These are phyloP conservation scores for Boletus fagicola DNA, from an alignment of 768 basidiomycete genomes.

Conservation along the genomic window DNA sequence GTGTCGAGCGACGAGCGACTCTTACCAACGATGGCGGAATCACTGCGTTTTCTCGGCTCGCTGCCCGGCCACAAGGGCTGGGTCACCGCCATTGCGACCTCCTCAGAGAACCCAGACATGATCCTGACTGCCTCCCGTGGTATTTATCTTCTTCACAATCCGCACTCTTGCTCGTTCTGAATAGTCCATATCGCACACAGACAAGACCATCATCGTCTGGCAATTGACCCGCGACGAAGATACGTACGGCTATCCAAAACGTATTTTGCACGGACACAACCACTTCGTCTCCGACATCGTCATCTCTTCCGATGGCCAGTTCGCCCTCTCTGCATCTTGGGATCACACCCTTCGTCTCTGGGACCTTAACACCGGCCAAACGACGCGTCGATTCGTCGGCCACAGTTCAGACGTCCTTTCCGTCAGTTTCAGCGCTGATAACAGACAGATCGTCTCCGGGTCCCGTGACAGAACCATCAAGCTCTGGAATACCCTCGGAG, in stretches of 20 bases:
- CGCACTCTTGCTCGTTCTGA: conserved; percentile 19
- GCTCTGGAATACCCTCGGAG: conserved; percentile 99
- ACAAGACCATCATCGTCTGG: conserved; percentile 99
- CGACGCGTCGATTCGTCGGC: conserved; percentile 96
- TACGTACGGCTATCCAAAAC: conserved; percentile 93
- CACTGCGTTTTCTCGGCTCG: conserved; percentile 88
- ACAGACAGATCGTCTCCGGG: conserved; percentile 98
- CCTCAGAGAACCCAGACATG: conserved; percentile 98
- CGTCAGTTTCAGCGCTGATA: conserved; percentile 99
- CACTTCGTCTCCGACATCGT: conserved; percentile 99
- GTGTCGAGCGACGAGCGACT: conserved; percentile 25
- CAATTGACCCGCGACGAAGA: conserved; percentile 92
- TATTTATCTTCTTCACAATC: conserved; percentile 37
- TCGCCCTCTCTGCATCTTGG: conserved; percentile 98
- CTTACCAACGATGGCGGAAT: conserved; percentile 64
- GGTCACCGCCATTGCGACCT: conserved; percentile 98
- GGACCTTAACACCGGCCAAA: conserved; percentile 97
- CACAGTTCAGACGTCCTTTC: conserved; percentile 98
- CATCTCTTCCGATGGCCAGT: conserved; percentile 99
- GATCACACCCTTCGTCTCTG: conserved; percentile 99
- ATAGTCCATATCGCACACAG: conserved; percentile 62
- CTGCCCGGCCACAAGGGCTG: conserved; percentile 93
- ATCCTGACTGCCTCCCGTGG: conserved; percentile 98
- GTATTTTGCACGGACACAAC: conserved; percentile 97
- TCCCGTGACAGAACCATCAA: conserved; percentile 97